Evolutionary conservation across 225 moss, liverwort and hornwort genomes (phyloP), one percentile per base, ranked within the genome.

Genomic region (Ulota crispa): DNA sequence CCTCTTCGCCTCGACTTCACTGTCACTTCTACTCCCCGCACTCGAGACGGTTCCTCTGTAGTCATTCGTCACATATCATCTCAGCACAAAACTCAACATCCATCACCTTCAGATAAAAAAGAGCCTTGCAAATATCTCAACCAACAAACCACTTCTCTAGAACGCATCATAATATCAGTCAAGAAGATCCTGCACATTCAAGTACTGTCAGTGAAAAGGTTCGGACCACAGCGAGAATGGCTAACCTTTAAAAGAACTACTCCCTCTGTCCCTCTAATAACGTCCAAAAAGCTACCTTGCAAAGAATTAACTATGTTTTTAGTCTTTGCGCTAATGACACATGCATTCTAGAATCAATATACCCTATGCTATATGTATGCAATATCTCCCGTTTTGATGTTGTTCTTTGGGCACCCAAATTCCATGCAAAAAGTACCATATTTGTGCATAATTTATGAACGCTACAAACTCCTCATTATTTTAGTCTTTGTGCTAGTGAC

Each of bases 1-100:
- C 55, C 70, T 76, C 82, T 89, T 10, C 92, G 90, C 62, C 62
- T 91, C 1, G 95, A 98, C 62, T 88, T 87, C 31, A 98, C 93
- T 15, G 83, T 82, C 52, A 95, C 89, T 8, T 72, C 79, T n/a
- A 86, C 76, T 60, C 57, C 60, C 31, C 62, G 75, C 26, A 70
- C 64, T 26, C 75, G 86, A 68, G 80, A 62, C 11, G 21, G 42
- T 2, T 20, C 67, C 39, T 81, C 77, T 8, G 50, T 16, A 52
- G 57, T 14, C 45, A 45, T 45, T 69, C 62, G 60, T 24, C 66
- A 66, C 66, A 62, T 30, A 36, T 21, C 32, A 52, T 26, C 20
- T 39, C 70, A 55, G 9, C 30, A 24, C 7, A 1, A 19, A 9
- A 20, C 52, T 11, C 24, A 68, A 45, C 19, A n/a, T 54, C 8